Base-by-base conservation (phyloP, 768 basidiomycete species). In the Termitomyces titanicus region DNA sequence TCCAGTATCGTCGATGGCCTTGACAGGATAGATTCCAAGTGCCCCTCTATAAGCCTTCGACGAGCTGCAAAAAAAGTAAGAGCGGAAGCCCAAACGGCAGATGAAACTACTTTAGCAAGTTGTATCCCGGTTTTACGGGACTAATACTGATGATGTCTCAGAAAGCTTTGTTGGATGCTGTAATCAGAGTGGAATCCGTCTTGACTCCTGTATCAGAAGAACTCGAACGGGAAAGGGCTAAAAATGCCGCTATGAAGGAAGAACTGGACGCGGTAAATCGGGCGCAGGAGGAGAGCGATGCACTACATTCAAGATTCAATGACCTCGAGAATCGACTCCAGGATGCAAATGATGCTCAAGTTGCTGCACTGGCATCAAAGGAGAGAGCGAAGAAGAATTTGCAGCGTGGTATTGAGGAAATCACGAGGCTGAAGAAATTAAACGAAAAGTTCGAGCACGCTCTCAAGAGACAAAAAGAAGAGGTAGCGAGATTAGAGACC, bases 51-150 rank as follows among this genome's bases (percentile, higher is more conserved):
- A 20, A 63, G 45, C 24, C 17, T 63, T 43, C 47, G 39, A 20
- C 47, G 54, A 37, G 61, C 61, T 44, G 47, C 18, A 6, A 49
- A 48, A 35, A 58, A 60, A 38, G 24, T 60, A 2, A 53, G n/a
- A 49, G 12, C 17, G 22, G 54, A 47, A 40, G 57, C 51, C 13
- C 25, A 25, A 18, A 29, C 33, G 10, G 53, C 43, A 22, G 51
- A 55, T 34, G 47, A 34, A 48, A 13, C 33, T 31, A 39, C 54
- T 3, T 25, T 34, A 29, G 60, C 48, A 31, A 55, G 57, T 52
- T 44, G n/a, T 22, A 2, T n/a, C 12, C 7, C 5, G 15, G 10
- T 25, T 34, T 29, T 8, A 45, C 4, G 8, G 24, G 3, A n/a
- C 8, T 12, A 1, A 31, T 52, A 38, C n/a, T n/a, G n/a, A 57